phyloP scores from a whole-genome alignment of 495 filamentous ascomycete species.

The Aspergillus sclerotiicarbonarius region DNA sequence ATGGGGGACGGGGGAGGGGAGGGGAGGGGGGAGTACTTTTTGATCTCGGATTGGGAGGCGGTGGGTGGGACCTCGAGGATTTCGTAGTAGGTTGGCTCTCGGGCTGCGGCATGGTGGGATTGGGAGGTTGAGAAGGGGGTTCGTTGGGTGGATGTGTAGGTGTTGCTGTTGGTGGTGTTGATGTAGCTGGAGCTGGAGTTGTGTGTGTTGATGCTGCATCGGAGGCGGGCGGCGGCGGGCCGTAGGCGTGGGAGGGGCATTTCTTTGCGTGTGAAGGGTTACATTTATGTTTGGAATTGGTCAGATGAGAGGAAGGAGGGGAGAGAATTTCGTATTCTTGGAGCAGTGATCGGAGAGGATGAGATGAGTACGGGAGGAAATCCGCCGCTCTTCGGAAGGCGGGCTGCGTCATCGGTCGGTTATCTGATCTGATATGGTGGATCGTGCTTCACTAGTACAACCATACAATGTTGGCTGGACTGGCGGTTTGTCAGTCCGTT shows the following conservation, averaged over 20 bases:
- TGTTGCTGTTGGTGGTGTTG: neutral
- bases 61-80: slow-evolving; percentile 68
- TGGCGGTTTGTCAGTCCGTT: neutral
- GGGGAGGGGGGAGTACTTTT: slow-evolving; percentile 59
- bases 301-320: neutral
- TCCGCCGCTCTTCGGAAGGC: slow-evolving; percentile 20
- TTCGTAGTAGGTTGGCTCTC: slow-evolving; percentile 69
- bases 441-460: neutral
- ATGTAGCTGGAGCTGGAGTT: neutral
- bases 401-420: slow-evolving; percentile 24
- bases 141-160: neutral
- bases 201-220: slow-evolving; percentile 1
- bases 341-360: slow-evolving; percentile 1
- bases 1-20: neutral
- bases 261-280: slow-evolving; percentile 7
- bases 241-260: slow-evolving; percentile 21
- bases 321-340: neutral
- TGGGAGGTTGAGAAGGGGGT: slow-evolving; percentile 42
- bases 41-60: slow-evolving; percentile 75
- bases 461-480: neutral
- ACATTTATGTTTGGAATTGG: slow-evolving; percentile 6
- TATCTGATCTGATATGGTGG: neutral
- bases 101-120: slow-evolving; percentile 24
- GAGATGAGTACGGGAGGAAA: slow-evolving; percentile 10
- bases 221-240: slow-evolving; percentile 5